Conservation (phyloP, 2,329 filamentous ascomycete species). For the Calonectria hawksworthii region DNA sequence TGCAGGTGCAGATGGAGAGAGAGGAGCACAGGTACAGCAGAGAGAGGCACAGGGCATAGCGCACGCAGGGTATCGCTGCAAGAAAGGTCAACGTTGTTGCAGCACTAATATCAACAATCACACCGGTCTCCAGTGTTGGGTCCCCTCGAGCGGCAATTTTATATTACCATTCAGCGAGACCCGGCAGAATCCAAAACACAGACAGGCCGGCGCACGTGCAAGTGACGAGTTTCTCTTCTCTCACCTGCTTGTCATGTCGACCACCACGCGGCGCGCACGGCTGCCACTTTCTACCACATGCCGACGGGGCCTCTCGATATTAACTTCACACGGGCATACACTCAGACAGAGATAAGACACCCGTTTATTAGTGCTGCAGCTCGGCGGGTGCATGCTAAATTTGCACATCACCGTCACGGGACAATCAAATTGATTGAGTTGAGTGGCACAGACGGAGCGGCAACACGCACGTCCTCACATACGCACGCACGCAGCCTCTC, state of each 20-base stretch:
- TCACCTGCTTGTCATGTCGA: neutral
- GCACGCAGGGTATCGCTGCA: neutral
- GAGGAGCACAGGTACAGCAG: neutral
- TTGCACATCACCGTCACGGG: conserved; percentile 20
- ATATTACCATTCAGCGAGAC: neutral
- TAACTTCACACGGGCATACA: conserved; percentile 11
- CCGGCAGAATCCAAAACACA: neutral
- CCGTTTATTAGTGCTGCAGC: neutral
- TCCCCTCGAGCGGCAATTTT: neutral
- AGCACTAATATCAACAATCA: conserved; percentile 6
- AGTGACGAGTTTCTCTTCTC: neutral
- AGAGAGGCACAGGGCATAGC: neutral
- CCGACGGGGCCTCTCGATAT: neutral
- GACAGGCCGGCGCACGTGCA: conserved; percentile 1
- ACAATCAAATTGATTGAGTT: conserved; percentile 2
- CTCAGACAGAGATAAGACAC: conserved; percentile 5
- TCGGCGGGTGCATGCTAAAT: neutral
- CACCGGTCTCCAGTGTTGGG: neutral
- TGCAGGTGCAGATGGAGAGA: neutral
- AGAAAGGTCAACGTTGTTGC: conserved; percentile 1
- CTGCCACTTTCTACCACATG: conserved; percentile 4
- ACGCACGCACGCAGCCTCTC: neutral
- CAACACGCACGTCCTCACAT: conserved; percentile 13
- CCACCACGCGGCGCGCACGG: neutral
- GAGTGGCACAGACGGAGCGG: neutral